Conservation (phyloP, 2,329 filamentous ascomycete species). For the Aspergillus sclerotialis region DNA sequence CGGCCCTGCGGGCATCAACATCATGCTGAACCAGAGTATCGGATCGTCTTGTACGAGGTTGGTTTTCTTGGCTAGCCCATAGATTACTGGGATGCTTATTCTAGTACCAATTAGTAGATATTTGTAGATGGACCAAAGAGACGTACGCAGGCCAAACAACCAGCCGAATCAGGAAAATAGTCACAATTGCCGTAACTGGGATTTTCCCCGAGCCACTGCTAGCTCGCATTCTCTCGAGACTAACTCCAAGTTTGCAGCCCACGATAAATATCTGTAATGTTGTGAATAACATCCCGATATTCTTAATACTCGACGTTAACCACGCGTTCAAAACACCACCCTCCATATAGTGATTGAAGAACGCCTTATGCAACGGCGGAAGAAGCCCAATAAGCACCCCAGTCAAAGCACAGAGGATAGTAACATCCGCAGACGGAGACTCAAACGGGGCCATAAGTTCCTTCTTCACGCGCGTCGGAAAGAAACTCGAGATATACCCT, state of each 20-base stretch:
- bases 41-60: conserved; percentile 49
- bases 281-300: conserved; percentile 58
- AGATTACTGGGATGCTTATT: conserved; percentile 50
- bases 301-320: conserved; percentile 56
- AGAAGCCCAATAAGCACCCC: conserved; percentile 55
- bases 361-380: conserved; percentile 52
- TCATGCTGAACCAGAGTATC: conserved; percentile 60
- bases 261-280: conserved; percentile 60
- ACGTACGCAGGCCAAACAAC: conserved; percentile 51
- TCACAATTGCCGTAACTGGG: conserved; percentile 38
- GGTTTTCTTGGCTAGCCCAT: conserved; percentile 48
- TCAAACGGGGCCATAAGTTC: conserved; percentile 32
- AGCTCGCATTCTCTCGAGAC: conserved; percentile 42
- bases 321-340: conserved; percentile 62
- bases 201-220: conserved; percentile 25
- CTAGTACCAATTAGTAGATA: conserved; percentile 3
- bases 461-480: conserved; percentile 26
- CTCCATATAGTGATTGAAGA: conserved; percentile 52
- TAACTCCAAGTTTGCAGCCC: conserved; percentile 56
- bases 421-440: conserved; percentile 53
- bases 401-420: conserved; percentile 53
- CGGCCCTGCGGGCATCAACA: conserved; percentile 53
- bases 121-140: neutral
- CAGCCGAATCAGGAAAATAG: conserved; percentile 52
- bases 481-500: conserved; percentile 22